Evolutionary conservation across 1,284 basidiomycete species (phyloP).

Genomic region (Puccinia novopanici): DNA sequence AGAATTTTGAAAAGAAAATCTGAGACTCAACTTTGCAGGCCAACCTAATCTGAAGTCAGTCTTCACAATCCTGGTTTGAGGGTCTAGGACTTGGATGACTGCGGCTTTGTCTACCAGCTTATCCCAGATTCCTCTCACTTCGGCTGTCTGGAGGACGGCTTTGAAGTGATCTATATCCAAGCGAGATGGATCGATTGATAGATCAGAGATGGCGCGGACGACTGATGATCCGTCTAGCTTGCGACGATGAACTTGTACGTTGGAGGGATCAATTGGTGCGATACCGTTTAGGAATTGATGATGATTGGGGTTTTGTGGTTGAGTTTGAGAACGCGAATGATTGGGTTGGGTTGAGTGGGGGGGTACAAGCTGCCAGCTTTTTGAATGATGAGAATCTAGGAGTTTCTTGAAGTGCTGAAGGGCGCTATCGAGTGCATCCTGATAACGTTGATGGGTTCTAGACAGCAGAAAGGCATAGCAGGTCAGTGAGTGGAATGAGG

Average conservation of each 20-base stretch:
- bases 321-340: constrained; percentile 52
- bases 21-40: constrained; percentile 58
- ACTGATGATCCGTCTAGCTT: constrained; percentile 69
- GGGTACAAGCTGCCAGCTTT: constrained; percentile 61
- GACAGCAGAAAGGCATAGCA: neutral
- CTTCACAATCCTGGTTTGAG: constrained; percentile 42
- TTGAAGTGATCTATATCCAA: constrained; percentile 40
- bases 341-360: constrained; percentile 55
- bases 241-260: constrained; percentile 61
- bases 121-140: constrained; percentile 45
- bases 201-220: constrained; percentile 78
- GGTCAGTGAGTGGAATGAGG: neutral
- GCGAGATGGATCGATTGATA: constrained; percentile 62
- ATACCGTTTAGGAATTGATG: constrained; percentile 54
- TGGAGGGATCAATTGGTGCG: constrained; percentile 57
- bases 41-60: constrained; percentile 51
- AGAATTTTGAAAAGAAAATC: constrained; percentile 68
- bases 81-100: constrained; percentile 36
- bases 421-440: constrained; percentile 49
- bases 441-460: constrained; percentile 53
- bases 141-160: constrained; percentile 39
- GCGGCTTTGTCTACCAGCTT: constrained; percentile 43
- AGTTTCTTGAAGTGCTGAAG: constrained; percentile 54
- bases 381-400: constrained; percentile 58
- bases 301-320: neutral